phyloP scores from a whole-genome alignment of 306 rosid species.

The Vigna nakashimae region DNA sequence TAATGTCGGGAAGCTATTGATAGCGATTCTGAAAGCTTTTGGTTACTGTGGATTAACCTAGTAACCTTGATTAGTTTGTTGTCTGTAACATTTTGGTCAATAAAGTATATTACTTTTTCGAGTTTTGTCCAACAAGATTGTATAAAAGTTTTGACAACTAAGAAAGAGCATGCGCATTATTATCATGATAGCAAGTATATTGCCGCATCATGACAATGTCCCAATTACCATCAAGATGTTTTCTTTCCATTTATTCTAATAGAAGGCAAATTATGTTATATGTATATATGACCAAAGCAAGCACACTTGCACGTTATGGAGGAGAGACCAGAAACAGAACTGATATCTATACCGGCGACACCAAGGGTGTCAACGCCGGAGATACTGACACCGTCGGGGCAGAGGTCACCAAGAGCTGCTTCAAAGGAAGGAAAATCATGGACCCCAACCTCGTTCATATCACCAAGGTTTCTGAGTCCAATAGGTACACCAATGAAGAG shows the following conservation, averaged over 20 bases:
- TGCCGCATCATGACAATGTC: background rate
- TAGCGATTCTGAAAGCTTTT: background rate
- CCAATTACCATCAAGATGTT: background rate
- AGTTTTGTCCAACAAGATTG: background rate
- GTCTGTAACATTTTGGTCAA: background rate
- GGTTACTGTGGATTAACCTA: background rate
- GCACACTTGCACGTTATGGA: conserved; percentile 53
- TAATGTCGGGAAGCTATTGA: conserved; percentile 1
- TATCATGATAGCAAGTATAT: background rate
- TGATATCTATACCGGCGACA: conserved; percentile 93
- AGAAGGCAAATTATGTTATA: background rate
- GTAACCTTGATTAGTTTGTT: conserved; percentile 19
- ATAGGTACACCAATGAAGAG: conserved; percentile 98
- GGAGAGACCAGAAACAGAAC: conserved; percentile 95
- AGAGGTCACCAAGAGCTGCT: conserved; percentile 82
- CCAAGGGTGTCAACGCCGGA: conserved; percentile 96
- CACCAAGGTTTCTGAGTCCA: conserved; percentile 98
- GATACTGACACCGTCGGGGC: conserved; percentile 86
- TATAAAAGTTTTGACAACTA: background rate
- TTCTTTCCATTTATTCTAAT: background rate
- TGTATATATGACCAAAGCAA: background rate
- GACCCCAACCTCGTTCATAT: conserved; percentile 96
- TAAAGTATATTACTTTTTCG: background rate
- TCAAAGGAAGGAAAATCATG: conserved; percentile 90
- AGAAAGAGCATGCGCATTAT: background rate